Evolutionary conservation across 305 asterid species (phyloP).

Genomic region (Solanum hybrid): DNA sequence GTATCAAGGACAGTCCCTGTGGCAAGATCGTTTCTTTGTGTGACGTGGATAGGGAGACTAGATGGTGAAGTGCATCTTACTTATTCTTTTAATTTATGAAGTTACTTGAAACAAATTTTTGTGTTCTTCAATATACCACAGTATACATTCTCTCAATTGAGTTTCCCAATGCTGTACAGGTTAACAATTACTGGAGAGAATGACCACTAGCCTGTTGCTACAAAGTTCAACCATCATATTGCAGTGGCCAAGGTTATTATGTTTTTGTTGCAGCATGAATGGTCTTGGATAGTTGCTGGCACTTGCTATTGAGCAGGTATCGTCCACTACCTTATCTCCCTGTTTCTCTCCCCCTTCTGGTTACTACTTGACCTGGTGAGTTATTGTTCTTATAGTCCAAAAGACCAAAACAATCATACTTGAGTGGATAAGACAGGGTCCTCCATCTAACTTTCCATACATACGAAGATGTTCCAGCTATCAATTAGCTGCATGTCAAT

Average conservation of each 20-base stretch:
- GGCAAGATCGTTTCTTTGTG: slow-evolving; percentile 83
- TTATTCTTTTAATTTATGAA: background rate
- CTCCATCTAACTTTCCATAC: background rate
- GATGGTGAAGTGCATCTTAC: slow-evolving; percentile 36
- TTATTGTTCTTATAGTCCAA: background rate
- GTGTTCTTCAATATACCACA: background rate
- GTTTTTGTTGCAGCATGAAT: slow-evolving; percentile 58
- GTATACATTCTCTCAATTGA: background rate
- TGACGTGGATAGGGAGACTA: slow-evolving; percentile 45
- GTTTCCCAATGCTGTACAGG: background rate
- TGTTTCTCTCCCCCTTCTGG: background rate
- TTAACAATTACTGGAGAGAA: slow-evolving; percentile 33
- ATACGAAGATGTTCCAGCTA: background rate
- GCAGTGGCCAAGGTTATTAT: slow-evolving; percentile 58
- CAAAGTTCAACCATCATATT: slow-evolving; percentile 48
- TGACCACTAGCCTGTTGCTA: slow-evolving; percentile 38
- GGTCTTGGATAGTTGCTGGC: slow-evolving; percentile 74
- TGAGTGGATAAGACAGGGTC: background rate
- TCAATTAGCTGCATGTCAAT: background rate
- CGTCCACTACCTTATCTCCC: background rate
- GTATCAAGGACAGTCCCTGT: slow-evolving; percentile 69
- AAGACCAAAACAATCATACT: background rate
- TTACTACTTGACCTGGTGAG: background rate
- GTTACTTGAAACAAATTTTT: background rate
- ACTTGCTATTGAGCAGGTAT: slow-evolving; percentile 59